phyloP scores from a whole-genome alignment of 1,284 basidiomycete species.

The Xerocomus alliaceus region DNA sequence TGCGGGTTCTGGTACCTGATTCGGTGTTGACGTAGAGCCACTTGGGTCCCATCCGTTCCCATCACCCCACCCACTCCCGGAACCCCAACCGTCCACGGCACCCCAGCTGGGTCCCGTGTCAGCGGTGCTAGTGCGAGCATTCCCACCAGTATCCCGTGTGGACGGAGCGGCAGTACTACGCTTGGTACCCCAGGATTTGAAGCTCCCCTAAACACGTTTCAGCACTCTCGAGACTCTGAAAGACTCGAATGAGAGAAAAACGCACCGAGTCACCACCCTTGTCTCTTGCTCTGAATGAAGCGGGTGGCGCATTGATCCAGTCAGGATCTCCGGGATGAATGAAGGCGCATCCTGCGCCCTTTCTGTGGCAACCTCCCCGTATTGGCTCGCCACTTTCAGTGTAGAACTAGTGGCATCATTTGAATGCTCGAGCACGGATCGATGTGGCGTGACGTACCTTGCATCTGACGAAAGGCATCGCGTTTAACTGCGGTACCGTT shows the following conservation, averaged over 20 bases:
- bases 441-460: conserved; percentile 28
- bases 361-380: conserved; percentile 29
- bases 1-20: neutral
- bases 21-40: conserved; percentile 10
- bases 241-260: neutral
- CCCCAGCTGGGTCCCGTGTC: conserved; percentile 12
- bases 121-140: neutral
- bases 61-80: conserved; percentile 4
- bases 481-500: conserved; percentile 2
- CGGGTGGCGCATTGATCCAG: conserved; percentile 27
- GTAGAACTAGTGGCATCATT: conserved; percentile 29
- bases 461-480: conserved; percentile 37
- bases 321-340: conserved; percentile 34
- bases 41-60: conserved; percentile 8
- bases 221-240: neutral
- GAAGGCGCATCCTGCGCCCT: conserved; percentile 27
- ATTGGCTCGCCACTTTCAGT: conserved; percentile 33
- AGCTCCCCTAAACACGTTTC: conserved; percentile 11
- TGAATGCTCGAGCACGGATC: conserved; percentile 13
- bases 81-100: conserved; percentile 4
- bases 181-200: conserved; percentile 10
- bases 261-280: conserved; percentile 27
- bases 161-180: neutral
- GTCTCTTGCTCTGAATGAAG: conserved; percentile 20
- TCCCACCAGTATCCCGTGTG: conserved; percentile 5